Percentiles rank a stretch among this genome's conserved stretches.
Conservation (phyloP, 2,329 filamentous ascomycete genomes). For the Boeremia lycopersici region DNA sequence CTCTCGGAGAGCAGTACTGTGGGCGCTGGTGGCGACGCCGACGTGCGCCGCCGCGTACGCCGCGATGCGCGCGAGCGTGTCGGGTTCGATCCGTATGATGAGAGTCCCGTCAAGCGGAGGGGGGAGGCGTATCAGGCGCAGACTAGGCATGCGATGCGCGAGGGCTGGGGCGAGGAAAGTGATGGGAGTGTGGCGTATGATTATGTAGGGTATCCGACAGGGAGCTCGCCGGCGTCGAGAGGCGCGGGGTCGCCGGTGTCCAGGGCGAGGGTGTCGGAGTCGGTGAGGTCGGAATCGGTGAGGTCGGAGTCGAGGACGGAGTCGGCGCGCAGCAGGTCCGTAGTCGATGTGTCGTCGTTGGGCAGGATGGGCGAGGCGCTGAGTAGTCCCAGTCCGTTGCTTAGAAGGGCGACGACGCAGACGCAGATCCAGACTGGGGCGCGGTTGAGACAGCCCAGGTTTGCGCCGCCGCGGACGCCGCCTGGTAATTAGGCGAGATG, state of each 20-base stretch:
- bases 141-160: slow-evolving; percentile 14
- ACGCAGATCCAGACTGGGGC: slow-evolving; percentile 15
- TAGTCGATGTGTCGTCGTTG: background rate
- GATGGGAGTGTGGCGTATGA: slow-evolving; percentile 22
- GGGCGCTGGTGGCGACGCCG: slow-evolving; percentile 66
- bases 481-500: background rate
- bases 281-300: slow-evolving; percentile 16
- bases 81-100: slow-evolving; percentile 75
- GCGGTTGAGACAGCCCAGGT: slow-evolving; percentile 31
- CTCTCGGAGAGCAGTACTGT: slow-evolving; percentile 71
- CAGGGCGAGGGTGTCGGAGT: slow-evolving; percentile 23
- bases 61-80: slow-evolving; percentile 66
- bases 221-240: slow-evolving; percentile 14
- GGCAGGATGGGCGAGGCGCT: slow-evolving; percentile 19
- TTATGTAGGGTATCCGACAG: slow-evolving; percentile 39
- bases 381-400: slow-evolving; percentile 38
- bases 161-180: background rate
- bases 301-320: slow-evolving; percentile 1
- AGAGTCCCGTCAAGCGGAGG: slow-evolving; percentile 69
- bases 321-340: background rate
- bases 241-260: background rate
- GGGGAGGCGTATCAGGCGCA: slow-evolving; percentile 69
- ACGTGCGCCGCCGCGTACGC: slow-evolving; percentile 64
- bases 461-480: slow-evolving; percentile 6
- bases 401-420: slow-evolving; percentile 42